These are phyloP conservation scores for Colletotrichum coccodes DNA, from an alignment of 2,329 filamentous ascomycete species.

Conservation along the genomic window DNA sequence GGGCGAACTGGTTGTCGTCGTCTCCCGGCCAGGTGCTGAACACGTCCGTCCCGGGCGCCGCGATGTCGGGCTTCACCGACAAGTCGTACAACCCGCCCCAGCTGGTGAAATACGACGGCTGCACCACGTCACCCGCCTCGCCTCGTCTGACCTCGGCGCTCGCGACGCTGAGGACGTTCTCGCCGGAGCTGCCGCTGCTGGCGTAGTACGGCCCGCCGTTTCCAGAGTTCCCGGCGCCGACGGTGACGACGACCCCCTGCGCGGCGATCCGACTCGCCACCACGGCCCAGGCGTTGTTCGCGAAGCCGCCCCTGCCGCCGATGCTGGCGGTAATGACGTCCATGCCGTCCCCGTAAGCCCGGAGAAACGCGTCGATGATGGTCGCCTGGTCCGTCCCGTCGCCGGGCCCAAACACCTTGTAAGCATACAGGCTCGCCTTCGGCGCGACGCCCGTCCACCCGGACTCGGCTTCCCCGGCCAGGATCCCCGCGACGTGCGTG, in stretches of 20 bases:
- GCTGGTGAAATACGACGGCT: slow-evolving; percentile 49
- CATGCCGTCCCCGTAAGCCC: slow-evolving; percentile 41
- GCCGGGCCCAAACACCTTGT: slow-evolving; percentile 38
- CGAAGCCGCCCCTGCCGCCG: slow-evolving; percentile 38
- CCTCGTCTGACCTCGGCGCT: slow-evolving; percentile 42
- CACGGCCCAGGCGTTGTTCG: slow-evolving; percentile 47
- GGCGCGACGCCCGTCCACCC: slow-evolving; percentile 39
- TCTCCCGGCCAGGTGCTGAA: slow-evolving; percentile 48
- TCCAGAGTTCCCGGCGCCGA: slow-evolving; percentile 54
- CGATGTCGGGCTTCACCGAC: slow-evolving; percentile 54
- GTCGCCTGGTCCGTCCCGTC: slow-evolving; percentile 28
- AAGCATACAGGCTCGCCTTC: slow-evolving; percentile 35
- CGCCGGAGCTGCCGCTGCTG: slow-evolving; percentile 48
- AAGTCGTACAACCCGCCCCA: slow-evolving; percentile 47
- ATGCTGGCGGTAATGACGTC: slow-evolving; percentile 42
- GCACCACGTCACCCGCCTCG: background rate
- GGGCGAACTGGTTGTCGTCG: slow-evolving; percentile 42
- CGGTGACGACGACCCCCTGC: slow-evolving; percentile 51
- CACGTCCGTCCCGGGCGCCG: slow-evolving; percentile 51
- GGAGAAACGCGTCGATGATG: slow-evolving; percentile 36
- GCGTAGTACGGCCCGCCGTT: slow-evolving; percentile 50
- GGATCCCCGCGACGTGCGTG: slow-evolving; percentile 45
- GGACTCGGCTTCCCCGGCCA: slow-evolving; percentile 37
- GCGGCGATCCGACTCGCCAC: slow-evolving; percentile 53
- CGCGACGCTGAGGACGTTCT: slow-evolving; percentile 50